Base-by-base conservation (phyloP, 805 yeast species). In the Spathaspora passalidarum region DNA sequence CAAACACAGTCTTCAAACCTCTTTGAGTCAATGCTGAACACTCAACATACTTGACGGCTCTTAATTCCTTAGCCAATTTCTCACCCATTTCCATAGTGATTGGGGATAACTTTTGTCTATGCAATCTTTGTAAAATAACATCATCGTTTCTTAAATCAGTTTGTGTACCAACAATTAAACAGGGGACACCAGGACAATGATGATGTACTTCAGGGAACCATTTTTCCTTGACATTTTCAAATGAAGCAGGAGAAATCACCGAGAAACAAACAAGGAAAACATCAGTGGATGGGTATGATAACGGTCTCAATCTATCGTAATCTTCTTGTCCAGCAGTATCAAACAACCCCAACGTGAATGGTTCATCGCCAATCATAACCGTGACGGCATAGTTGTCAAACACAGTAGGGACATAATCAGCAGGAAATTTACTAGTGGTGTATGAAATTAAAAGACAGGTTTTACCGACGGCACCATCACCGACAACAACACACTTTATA, bases 241-340 rank as follows among this genome's bases (percentile, higher is more conserved):
- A 94, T 17, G 96, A 85, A 32, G 99, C 95, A 26, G 98, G 99
- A 11, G 96, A 90, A 55, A 95, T 91, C 49, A 94, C 97, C 32
- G 96, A 86, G 71, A 94, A 92, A 71, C 99, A 94, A 48, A 92
- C 96, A 56, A 92, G 76, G 63, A 92, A 92, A 39, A 92, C 97
- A 68, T 92, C 99, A 4, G 99, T 94, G 45, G 96, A 94, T 14
- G 99, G 98, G 68, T 92, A 92, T 47, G 96, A 86, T 58, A 94
- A 79, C 7, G 99, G 99, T 72, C 99, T 87, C 63, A 92, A 76
- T 64, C 99, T 82, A 73, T 92, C 99, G 68, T 94, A 92, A 76
- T 92, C 99, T 79, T 92, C 99, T 76, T 92, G 99, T 43, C 99
- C 99, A 22, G 99, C 99, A 29, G 99, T 92, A 74, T 92, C 99